Evolutionary conservation across 2,329 filamentous ascomycete genomes (phyloP).

Genomic region (Aspergillus sp.): DNA sequence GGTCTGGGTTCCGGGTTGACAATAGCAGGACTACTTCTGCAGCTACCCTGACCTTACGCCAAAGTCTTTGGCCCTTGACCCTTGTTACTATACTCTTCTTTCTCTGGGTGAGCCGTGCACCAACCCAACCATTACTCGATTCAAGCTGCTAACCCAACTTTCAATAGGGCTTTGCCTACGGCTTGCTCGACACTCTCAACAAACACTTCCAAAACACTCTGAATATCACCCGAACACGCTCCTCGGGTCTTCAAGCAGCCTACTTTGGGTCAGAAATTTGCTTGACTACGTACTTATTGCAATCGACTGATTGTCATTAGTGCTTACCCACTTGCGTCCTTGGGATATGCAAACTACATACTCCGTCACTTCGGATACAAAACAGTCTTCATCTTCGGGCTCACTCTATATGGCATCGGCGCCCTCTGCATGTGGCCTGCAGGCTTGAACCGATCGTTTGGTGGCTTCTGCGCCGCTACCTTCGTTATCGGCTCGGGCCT

Average conservation of each 20-base stretch:
- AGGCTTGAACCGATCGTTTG: slow-evolving; percentile 70
- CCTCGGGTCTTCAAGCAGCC: slow-evolving; percentile 63
- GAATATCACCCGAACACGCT: slow-evolving; percentile 57
- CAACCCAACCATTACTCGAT: not conserved
- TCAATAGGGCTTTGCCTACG: slow-evolving; percentile 49
- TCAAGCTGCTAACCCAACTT: not conserved
- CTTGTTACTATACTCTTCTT: slow-evolving; percentile 54
- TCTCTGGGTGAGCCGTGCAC: slow-evolving; percentile 49
- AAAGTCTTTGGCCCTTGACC: slow-evolving; percentile 47
- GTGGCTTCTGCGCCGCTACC: slow-evolving; percentile 69
- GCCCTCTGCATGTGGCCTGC: slow-evolving; percentile 86
- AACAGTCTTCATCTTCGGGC: slow-evolving; percentile 74
- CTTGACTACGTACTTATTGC: not conserved
- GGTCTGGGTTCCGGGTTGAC: slow-evolving; percentile 36
- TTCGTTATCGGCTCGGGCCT: slow-evolving; percentile 75
- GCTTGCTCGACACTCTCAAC: slow-evolving; percentile 53
- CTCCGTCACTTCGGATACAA: slow-evolving; percentile 76
- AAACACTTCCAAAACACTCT: slow-evolving; percentile 61
- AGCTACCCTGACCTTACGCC: slow-evolving; percentile 45
- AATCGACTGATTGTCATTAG: slow-evolving; percentile 25
- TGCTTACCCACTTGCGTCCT: slow-evolving; percentile 56
- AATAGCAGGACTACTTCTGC: slow-evolving; percentile 43
- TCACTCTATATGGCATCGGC: slow-evolving; percentile 68
- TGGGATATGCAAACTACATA: slow-evolving; percentile 59
- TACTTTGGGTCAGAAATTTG: slow-evolving; percentile 59